Conservation (phyloP, 2,329 filamentous ascomycete species). For the Xylaria sp. region DNA sequence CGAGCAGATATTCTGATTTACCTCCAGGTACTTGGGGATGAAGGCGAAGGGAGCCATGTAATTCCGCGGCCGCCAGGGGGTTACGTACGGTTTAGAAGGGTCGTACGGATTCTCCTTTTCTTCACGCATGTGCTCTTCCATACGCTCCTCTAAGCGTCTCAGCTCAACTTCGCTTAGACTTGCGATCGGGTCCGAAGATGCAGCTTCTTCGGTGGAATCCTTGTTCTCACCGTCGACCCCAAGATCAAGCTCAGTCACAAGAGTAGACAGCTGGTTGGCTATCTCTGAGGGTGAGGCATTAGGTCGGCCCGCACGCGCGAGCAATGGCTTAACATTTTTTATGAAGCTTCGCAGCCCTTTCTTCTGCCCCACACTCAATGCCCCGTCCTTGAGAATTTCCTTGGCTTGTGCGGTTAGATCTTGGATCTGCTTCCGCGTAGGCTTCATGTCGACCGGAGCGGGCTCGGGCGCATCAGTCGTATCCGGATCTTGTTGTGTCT, state of each 20-base stretch:
- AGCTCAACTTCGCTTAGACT: conserved; percentile 60
- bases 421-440: conserved; percentile 50
- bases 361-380: conserved; percentile 73
- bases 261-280: conserved; percentile 58
- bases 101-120: conserved; percentile 80
- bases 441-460: conserved; percentile 37
- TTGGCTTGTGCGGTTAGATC: conserved; percentile 63
- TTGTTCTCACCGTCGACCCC: conserved; percentile 27
- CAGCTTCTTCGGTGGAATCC: conserved; percentile 34
- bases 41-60: conserved; percentile 95
- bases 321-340: conserved; percentile 65
- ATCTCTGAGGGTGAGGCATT: conserved; percentile 48
- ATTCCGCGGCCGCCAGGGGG: conserved; percentile 84
- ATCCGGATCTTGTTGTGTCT: conserved; percentile 46
- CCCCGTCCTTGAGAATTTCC: conserved; percentile 59
- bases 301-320: conserved; percentile 56
- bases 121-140: conserved; percentile 64
- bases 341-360: conserved; percentile 76
- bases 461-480: conserved; percentile 42
- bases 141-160: conserved; percentile 58
- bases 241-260: conserved; percentile 55
- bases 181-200: conserved; percentile 37
- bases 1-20: conserved; percentile 95
- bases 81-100: conserved; percentile 79
- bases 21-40: conserved; percentile 93